Percentiles rank a stretch among this genome's conserved stretches.
Evolutionary conservation across 352 stramenopile genomes (phyloP).

Genomic region (Poterioochromonas sp.): DNA sequence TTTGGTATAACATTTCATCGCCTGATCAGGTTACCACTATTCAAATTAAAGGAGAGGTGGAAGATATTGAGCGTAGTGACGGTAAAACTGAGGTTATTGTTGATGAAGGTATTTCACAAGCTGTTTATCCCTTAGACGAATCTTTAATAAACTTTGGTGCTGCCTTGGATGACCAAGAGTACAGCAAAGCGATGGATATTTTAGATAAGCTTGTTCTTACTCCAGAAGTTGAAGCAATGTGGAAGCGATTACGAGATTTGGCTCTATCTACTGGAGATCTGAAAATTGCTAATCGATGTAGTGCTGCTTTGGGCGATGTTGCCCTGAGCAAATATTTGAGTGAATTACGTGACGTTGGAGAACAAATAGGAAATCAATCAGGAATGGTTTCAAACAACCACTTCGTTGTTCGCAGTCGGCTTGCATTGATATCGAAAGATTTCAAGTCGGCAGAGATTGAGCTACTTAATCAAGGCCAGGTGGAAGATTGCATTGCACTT

Average conservation of each 20-base stretch:
- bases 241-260: conserved; percentile 72
- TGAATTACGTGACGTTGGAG: not conserved
- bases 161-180: conserved; percentile 78
- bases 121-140: conserved; percentile 81
- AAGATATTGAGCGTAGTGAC: conserved; percentile 82
- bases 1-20: conserved; percentile 89
- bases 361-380: conserved; percentile 48
- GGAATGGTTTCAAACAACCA: conserved; percentile 59
- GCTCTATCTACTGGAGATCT: conserved; percentile 64
- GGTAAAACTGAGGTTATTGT: conserved; percentile 85
- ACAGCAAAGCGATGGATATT: conserved; percentile 75
- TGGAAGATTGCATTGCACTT: conserved; percentile 86
- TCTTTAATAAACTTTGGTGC: conserved; percentile 82
- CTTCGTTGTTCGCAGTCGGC: conserved; percentile 67
- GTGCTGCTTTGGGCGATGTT: conserved; percentile 77
- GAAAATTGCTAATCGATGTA: conserved; percentile 53
- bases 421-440: conserved; percentile 75
- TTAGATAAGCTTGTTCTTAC: conserved; percentile 77
- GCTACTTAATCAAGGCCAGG: conserved; percentile 70
- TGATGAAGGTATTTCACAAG: conserved; percentile 83
- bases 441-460: conserved; percentile 76
- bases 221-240: conserved; percentile 77
- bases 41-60: conserved; percentile 85
- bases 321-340: conserved; percentile 66
- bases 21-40: conserved; percentile 84